phyloP scores from a whole-genome alignment of 331 rosid species.

The Acacia concinna region DNA sequence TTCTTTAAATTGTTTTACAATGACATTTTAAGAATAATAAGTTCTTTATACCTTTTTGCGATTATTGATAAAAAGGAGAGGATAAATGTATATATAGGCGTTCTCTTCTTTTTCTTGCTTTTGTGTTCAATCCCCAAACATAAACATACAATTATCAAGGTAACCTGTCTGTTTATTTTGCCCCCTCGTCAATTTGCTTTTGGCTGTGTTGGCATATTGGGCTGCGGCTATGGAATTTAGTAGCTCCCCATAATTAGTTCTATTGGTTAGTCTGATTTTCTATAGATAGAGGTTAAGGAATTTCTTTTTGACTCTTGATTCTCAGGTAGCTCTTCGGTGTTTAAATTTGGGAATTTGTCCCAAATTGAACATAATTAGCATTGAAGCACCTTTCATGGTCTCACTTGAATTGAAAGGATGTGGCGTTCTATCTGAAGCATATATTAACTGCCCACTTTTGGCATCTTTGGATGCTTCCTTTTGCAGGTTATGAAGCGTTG shows the following conservation, averaged over 20 bases:
- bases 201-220: not conserved
- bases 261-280: constrained; percentile 7
- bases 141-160: not conserved
- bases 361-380: constrained; percentile 62
- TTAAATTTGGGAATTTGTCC: constrained; percentile 92
- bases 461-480: constrained; percentile 85
- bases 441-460: constrained; percentile 71
- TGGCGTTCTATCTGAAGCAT: constrained; percentile 73
- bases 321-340: constrained; percentile 78
- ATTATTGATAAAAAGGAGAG: not conserved
- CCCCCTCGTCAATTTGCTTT: not conserved
- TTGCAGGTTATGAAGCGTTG: constrained; percentile 65
- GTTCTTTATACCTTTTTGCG: not conserved
- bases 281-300: not conserved
- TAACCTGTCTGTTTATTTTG: not conserved
- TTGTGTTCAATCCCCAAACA: not conserved
- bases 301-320: constrained; percentile 21
- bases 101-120: not conserved
- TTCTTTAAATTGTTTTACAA: not conserved
- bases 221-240: not conserved
- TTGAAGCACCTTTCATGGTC: constrained; percentile 72
- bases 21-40: not conserved
- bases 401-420: constrained; percentile 89
- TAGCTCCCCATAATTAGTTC: not conserved
- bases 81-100: not conserved